Base-by-base conservation (phyloP, 495 filamentous ascomycete genomes). In the Penicillium coprophilum region DNA sequence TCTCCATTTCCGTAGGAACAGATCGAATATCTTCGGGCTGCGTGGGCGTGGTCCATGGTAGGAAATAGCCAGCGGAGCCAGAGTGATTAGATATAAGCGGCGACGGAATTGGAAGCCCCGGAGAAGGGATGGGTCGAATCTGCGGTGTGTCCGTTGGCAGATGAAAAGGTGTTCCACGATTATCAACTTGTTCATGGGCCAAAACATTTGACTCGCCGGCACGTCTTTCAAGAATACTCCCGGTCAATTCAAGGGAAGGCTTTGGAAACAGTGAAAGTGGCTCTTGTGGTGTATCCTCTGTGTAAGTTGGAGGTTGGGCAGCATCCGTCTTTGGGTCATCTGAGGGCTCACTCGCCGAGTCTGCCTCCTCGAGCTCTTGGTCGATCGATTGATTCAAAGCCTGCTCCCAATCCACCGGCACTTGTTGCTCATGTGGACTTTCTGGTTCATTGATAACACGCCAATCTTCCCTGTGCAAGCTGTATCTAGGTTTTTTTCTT, bases 401-500 rank as follows among this genome's bases (percentile, higher is more conserved):
- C 46, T 62, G 53, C 21, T 65, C 62, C 60, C 69, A 72, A 39
- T 73, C 68, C 17, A 62, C 54, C 11, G 67, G 50, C 4, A 36
- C 52, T 21, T 72, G 65, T n/a, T 67, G 71, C 48, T 84, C 86
- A 40, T 80, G 76, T 0, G 87, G 86, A 40, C 84, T 91, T 23
- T 81, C 82, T 3, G 85, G 83, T 62, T 83, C 80, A 58, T 88
- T 86, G 27, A 77, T 71, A 62, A 89, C 85, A 53, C 82, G 83
- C 92, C 91, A 96, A 21, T 82, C 76, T 10, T 71, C 79, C 59
- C 84, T 84, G 20, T 78, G 77, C 30, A 84, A 80, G 40, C 85
- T 88, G 64, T 95, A 94, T 49, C 84, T 83, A 6, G 84, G 80
- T 44, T 84, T 82, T 72, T 96, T 96, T 31, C 80, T 83, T 28